Percentiles rank a stretch among this genome's conserved stretches.
These are phyloP conservation scores for Dispira parvispora DNA, from an alignment of 192 early-diverging fungal genomes.

Conservation along the genomic window DNA sequence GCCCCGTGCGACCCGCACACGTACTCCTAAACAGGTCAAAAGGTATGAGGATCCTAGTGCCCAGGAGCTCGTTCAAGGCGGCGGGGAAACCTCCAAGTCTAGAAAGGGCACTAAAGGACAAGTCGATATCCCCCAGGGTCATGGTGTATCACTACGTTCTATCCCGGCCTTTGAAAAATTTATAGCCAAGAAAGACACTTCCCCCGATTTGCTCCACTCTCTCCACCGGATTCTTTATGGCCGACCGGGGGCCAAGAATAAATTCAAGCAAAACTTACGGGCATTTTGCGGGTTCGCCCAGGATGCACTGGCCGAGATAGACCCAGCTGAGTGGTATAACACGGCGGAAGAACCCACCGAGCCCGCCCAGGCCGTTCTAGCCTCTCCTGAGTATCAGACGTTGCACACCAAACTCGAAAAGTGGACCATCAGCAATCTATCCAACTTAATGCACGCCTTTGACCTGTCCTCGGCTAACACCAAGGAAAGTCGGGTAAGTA, in stretches of 20 bases:
- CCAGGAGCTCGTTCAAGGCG: background rate
- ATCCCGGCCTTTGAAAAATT: background rate
- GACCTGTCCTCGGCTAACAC: background rate
- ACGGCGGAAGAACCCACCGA: background rate
- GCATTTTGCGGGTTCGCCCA: background rate
- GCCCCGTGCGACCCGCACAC: slow-evolving; percentile 3
- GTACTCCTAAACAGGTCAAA: background rate
- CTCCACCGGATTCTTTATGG: background rate
- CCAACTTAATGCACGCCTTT: background rate
- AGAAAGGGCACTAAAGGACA: background rate
- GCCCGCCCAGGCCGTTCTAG: background rate
- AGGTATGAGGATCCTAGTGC: background rate
- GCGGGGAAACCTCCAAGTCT: background rate
- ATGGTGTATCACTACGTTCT: background rate
- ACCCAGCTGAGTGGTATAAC: background rate
- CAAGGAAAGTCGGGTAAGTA: background rate
- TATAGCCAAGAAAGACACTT: background rate
- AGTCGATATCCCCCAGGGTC: background rate
- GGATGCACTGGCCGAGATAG: background rate
- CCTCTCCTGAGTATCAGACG: background rate
- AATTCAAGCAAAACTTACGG: background rate
- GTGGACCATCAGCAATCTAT: background rate
- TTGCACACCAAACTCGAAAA: background rate
- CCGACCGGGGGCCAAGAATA: background rate
- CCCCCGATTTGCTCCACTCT: background rate